phyloP scores from a whole-genome alignment of 2,329 filamentous ascomycete species.

The Penicillium hordei region DNA sequence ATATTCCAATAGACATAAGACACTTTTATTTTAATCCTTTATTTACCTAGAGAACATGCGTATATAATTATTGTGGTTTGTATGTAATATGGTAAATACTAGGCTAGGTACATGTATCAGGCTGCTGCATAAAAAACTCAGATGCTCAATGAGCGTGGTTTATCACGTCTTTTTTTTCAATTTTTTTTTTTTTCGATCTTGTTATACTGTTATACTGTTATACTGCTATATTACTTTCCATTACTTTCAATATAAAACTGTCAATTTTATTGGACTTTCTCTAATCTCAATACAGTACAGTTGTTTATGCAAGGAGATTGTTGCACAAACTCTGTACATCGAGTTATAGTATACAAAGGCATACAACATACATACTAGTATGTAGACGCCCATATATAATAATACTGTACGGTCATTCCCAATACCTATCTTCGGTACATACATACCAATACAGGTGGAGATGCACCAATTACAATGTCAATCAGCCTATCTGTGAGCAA shows the following conservation, averaged over 20 bases:
- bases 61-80: background rate
- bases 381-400: no score
- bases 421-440: background rate
- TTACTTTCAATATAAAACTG: background rate
- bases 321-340: background rate
- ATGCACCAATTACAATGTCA: background rate
- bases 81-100: background rate
- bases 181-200: background rate
- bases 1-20: background rate
- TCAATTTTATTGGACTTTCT: background rate
- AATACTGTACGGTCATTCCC: background rate
- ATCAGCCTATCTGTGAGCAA: background rate
- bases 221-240: background rate
- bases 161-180: background rate
- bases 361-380: background rate
- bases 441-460: background rate
- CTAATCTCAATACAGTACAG: background rate
- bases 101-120: background rate
- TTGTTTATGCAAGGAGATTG: background rate
- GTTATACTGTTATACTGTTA: background rate
- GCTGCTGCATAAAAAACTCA: constrained; percentile 9
- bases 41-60: background rate
- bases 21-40: background rate
- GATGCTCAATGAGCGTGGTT: background rate
- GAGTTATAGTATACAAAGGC: background rate